Conservation (phyloP, 1,284 basidiomycete species). For the Ustilago crameri region DNA sequence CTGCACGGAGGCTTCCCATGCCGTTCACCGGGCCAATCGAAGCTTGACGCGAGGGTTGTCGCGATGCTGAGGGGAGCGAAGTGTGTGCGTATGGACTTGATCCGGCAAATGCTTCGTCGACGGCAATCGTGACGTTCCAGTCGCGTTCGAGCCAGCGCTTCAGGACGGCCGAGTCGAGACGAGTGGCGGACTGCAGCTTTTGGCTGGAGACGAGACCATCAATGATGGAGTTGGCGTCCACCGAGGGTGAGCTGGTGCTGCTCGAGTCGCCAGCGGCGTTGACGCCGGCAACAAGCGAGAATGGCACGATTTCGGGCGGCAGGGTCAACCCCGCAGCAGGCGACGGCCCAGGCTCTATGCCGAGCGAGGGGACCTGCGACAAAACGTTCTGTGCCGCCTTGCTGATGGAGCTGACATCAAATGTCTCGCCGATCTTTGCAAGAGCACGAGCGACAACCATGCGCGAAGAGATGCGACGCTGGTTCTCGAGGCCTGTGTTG, state of each 20-base stretch:
- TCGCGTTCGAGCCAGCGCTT: conserved; percentile 60
- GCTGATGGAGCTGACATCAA: conserved; percentile 71
- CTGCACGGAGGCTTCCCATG: conserved; percentile 20
- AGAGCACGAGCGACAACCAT: conserved; percentile 77
- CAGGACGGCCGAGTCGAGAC: conserved; percentile 43
- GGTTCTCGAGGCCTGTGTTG: conserved; percentile 37
- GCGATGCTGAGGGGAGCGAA: conserved; percentile 21
- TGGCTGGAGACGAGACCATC: conserved; percentile 43
- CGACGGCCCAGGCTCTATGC: conserved; percentile 46
- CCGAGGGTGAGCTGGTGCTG: conserved; percentile 29
- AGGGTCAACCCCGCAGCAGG: conserved; percentile 34
- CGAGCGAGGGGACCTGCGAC: conserved; percentile 43
- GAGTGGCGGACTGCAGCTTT: conserved; percentile 53
- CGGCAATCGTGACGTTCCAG: conserved; percentile 61
- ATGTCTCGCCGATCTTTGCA: conserved; percentile 77
- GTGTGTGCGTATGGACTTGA: conserved; percentile 37
- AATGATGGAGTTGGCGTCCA: conserved; percentile 37
- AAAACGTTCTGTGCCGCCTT: conserved; percentile 31
- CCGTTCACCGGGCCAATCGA: conserved; percentile 41
- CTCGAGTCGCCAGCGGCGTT: conserved; percentile 37
- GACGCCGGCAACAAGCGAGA: conserved; percentile 37
- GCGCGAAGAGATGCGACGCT: conserved; percentile 74
- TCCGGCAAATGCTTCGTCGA: conserved; percentile 53
- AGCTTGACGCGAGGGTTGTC: conserved; percentile 33
- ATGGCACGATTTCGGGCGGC: conserved; percentile 45